Evolutionary conservation across 768 basidiomycete genomes (phyloP), one percentile per base, ranked within the genome.

Genomic region (Hygrocybe punicea): DNA sequence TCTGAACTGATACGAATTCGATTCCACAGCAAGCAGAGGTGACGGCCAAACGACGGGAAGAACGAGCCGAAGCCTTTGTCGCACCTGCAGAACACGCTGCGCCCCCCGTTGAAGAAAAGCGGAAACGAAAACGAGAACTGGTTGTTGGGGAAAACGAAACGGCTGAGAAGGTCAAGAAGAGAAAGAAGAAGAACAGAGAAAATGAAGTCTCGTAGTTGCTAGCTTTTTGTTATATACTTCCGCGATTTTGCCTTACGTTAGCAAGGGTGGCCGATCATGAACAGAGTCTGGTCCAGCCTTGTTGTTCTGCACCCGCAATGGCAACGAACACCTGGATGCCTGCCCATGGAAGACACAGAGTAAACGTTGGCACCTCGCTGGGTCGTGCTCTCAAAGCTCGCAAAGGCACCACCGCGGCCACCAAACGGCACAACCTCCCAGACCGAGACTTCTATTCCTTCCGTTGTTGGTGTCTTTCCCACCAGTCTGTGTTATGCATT

Each of bases 1-100:
- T 39, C 19, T n/a, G 14, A 4, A 45, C 23, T 24, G 51, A 24
- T 14, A 6, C 13, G 24, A 36, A 53, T 57, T 53, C 24, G 33
- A 39, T 61, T 55, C 56, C 4, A 45, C 60, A 95, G 91, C 94
- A 98, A 91, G 79, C 81, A 23, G 88, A 89, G 59, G 79, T 80
- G 10, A 82, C 83, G 4, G 85, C 81, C 21, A 83, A 85, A 64
- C 84, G 87, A 54, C 84, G 79, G 45, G 88, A 84, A 21, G 85
- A 91, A 69, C 86, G 97, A 19, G 91, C 91, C 53, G 87, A 93
- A 70, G 91, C 83, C 1, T 98, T 91, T 55, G 78, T 94, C 46
- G 91, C 94, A 2, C 97, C 97, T 2, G 78, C 73, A n/a, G 96
- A 99, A 70, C 75, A 75, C 19, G 81, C 80, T 2, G 89, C 80